Evolutionary conservation across 345 rosid genomes (phyloP).

Genomic region (Lumnitzera littorea): DNA sequence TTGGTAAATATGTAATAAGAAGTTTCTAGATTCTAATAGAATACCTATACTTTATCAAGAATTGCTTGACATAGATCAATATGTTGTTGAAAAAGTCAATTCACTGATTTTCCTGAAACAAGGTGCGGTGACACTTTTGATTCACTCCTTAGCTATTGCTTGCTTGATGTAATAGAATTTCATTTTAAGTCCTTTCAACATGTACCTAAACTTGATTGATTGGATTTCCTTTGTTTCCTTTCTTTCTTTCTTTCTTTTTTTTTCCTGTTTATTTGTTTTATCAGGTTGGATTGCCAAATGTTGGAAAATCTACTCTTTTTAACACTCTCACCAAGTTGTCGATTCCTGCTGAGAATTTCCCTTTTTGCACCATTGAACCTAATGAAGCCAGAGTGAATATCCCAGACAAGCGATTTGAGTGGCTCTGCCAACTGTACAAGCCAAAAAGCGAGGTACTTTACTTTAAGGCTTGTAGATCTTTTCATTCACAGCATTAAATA

Average conservation of each 20-base stretch:
- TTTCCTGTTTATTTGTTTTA: not conserved
- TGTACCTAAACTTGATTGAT: too few species aligned
- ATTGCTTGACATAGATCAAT: too few species aligned
- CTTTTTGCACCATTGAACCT: constrained; percentile 95
- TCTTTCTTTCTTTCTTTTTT: not conserved
- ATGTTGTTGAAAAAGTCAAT: too few species aligned
- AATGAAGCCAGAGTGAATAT: constrained; percentile 88
- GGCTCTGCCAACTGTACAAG: constrained; percentile 80
- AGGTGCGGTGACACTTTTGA: too few species aligned
- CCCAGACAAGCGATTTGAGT: constrained; percentile 90
- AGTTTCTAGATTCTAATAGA: too few species aligned
- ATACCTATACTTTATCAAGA: too few species aligned
- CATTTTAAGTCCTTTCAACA: too few species aligned
- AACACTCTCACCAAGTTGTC: constrained; percentile 89
- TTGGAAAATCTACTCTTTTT: constrained; percentile 95
- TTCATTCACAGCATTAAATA: not conserved
- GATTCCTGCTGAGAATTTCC: constrained; percentile 97
- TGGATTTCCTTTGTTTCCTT: too few species aligned
- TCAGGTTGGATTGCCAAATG: constrained; percentile 96
- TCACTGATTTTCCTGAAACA: too few species aligned
- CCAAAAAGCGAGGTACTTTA: constrained; percentile 76
- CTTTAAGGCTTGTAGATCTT: not conserved
- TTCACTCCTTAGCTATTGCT: too few species aligned
- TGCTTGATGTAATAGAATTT: too few species aligned
- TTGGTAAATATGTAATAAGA: too few species aligned